Evolutionary conservation across 495 filamentous ascomycete genomes (phyloP), one percentile per base, ranked within the genome.

Genomic region (Penicillium ochrochloron): DNA sequence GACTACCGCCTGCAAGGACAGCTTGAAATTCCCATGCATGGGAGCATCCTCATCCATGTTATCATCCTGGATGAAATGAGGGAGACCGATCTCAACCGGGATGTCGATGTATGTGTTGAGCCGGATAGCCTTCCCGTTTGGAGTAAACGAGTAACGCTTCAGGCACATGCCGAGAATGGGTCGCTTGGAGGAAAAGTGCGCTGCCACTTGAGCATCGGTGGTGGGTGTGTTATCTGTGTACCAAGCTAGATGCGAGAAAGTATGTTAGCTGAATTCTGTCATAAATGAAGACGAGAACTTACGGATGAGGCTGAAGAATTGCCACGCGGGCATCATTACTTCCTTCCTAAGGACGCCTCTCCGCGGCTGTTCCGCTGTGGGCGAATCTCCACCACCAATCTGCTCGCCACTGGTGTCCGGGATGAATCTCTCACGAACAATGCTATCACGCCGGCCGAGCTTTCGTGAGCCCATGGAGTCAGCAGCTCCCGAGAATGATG

Each of bases 321-420:
- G 95, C 94, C 94, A 99, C 14, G 95, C 95, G 14, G 94, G 95
- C 83, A 99, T 96, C 73, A 94, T 87, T 15, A 97, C 90, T 70
- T 95, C 92, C 72, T 91, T 95, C 39, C 90, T 82, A 35, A 90
- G 77, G 29, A 80, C 82, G 39, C 82, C 80, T 60, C 75, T 80
- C 25, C 83, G 76, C 15, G 73, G 69, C 9, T 68, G 68, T 17
- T 69, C 64, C 29, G 66, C 39, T 19, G 61, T 34, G 23, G 63
- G 25, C 42, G 56, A 44, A 34, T 62, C 48, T 59, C 70, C 53
- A 67, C 65, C 66, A 42, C 79, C 74, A n/a, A 84, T 80, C 58
- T 70, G 72, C 48, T 76, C 46, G 11, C 54, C 74, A 46, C 70
- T 76, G 4, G 70, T 61, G 23, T 84, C 79, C 2, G 83, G 77